Conservation (phyloP, 2,329 filamentous ascomycete species). For the Colletotrichum sp. region DNA sequence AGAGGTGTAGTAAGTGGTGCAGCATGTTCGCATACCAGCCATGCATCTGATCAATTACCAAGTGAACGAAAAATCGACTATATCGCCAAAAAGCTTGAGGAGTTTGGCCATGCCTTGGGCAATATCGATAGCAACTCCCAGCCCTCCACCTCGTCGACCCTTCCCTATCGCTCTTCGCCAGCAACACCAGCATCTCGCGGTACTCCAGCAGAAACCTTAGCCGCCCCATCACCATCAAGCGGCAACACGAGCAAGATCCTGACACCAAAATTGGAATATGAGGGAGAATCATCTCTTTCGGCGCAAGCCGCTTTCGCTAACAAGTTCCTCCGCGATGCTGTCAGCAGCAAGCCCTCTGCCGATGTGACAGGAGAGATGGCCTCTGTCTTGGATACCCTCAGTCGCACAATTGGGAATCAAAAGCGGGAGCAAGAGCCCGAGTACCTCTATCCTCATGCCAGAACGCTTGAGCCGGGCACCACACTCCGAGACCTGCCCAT, state of each 20-base stretch:
- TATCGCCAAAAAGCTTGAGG: constrained; percentile 6
- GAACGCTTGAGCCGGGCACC: neutral
- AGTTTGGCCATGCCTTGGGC: neutral
- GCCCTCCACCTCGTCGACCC: neutral
- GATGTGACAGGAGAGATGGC: constrained; percentile 25
- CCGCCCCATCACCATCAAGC: neutral
- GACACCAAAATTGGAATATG: constrained; percentile 18
- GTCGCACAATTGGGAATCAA: constrained; percentile 18
- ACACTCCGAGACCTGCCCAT: constrained; percentile 12
- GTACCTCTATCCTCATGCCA: neutral
- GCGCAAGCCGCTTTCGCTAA: constrained; percentile 26
- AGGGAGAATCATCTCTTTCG: constrained; percentile 23
- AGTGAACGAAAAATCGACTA: constrained; percentile 3
- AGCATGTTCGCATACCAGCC: rapidly evolving
- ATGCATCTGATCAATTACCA: rapidly evolving
- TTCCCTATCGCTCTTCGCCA: neutral
- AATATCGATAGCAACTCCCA: neutral
- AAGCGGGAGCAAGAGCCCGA: neutral
- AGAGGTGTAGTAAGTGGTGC: neutral
- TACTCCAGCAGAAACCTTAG: neutral
- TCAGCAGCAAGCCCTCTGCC: constrained; percentile 17
- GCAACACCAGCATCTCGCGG: constrained; percentile 6
- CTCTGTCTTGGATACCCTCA: constrained; percentile 18
- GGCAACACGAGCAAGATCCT: neutral
- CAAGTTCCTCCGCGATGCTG: constrained; percentile 21